These are phyloP conservation scores for Leccinum fallax DNA, from an alignment of 1,284 basidiomycete species.

Conservation along the genomic window DNA sequence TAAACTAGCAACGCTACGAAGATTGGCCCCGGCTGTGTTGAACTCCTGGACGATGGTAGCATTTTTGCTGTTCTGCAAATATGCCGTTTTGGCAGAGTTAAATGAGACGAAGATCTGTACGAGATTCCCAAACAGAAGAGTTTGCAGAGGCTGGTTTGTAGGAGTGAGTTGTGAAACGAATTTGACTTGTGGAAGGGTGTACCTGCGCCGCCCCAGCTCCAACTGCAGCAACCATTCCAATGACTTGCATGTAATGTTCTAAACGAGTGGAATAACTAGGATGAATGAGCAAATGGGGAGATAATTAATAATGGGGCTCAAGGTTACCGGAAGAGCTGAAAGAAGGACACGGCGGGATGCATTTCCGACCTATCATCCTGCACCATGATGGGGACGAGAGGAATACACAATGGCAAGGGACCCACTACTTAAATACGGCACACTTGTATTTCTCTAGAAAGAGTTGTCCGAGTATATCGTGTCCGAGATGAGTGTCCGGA, in stretches of 20 bases:
- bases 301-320: neutral
- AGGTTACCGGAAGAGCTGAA: slow-evolving; percentile 27
- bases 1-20: slow-evolving; percentile 53
- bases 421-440: too few species aligned
- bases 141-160: slow-evolving; percentile 72
- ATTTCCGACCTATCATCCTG: too few species aligned
- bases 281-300: neutral
- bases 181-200: neutral
- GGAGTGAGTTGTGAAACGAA: slow-evolving; percentile 8
- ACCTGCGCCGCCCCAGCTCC: slow-evolving; percentile 80
- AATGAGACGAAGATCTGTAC: slow-evolving; percentile 78
- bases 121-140: slow-evolving; percentile 79
- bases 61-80: slow-evolving; percentile 27
- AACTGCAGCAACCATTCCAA: slow-evolving; percentile 68
- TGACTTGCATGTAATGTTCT: slow-evolving; percentile 65
- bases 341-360: slow-evolving; percentile 16
- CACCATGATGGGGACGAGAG: too few species aligned
- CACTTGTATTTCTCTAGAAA: neutral
- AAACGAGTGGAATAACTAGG: slow-evolving; percentile 47
- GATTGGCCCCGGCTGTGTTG: slow-evolving; percentile 46
- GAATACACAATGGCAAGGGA: too few species aligned
- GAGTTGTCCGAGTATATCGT: neutral
- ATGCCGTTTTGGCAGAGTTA: slow-evolving; percentile 29
- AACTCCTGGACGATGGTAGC: slow-evolving; percentile 31
- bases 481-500: neutral